These are phyloP conservation scores for Leccinum uliginosum DNA, from an alignment of 768 basidiomycete species.

Conservation along the genomic window DNA sequence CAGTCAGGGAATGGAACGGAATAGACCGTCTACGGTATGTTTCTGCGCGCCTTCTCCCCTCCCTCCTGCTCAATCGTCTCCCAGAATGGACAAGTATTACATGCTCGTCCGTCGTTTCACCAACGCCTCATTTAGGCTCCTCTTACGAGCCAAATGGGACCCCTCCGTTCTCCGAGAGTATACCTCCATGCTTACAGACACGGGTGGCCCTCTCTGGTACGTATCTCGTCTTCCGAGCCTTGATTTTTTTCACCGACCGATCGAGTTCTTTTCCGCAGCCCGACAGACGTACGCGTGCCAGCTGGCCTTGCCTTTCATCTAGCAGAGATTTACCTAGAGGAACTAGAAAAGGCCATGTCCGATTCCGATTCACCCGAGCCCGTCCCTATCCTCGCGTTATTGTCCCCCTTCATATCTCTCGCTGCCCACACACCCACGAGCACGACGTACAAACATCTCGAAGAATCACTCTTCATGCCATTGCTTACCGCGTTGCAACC, in stretches of 20 bases:
- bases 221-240: conserved; percentile 12
- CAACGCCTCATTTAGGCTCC: conserved; percentile 78
- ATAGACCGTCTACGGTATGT: conserved; percentile 85
- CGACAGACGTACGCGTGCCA: conserved; percentile 69
- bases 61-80: conserved; percentile 1
- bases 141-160: conserved; percentile 72
- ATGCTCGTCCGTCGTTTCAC: conserved; percentile 89
- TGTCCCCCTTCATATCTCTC: conserved; percentile 68
- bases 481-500: conserved; percentile 52
- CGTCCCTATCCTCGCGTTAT: conserved; percentile 49
- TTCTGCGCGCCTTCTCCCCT: not conserved
- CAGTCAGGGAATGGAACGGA: conserved; percentile 89
- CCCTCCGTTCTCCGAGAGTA: conserved; percentile 49
- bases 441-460: conserved; percentile 69
- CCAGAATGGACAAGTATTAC: conserved; percentile 95
- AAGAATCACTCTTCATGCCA: conserved; percentile 64
- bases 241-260: not conserved
- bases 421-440: conserved; percentile 63
- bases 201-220: conserved; percentile 85
- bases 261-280: conserved; percentile 37
- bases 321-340: conserved; percentile 85
- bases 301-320: conserved; percentile 79
- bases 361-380: conserved; percentile 28
- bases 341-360: conserved; percentile 67
- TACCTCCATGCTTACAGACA: conserved; percentile 57